Conservation (phyloP, 257 asterid genomes). For the Misopates orontium region DNA sequence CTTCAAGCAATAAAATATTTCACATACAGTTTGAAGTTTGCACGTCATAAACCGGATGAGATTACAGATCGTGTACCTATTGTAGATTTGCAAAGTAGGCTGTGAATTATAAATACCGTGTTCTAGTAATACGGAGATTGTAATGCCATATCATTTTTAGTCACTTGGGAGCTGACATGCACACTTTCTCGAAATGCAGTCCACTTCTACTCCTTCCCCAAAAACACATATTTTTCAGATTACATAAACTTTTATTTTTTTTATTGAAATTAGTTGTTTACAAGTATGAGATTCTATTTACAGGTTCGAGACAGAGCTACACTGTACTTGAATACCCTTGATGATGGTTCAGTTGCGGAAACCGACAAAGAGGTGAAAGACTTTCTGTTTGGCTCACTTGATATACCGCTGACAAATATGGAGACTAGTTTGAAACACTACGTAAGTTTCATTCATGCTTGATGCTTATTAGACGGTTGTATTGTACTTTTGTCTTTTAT, state of each 20-base stretch:
- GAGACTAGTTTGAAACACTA: slow-evolving; percentile 89
- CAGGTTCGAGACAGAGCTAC: slow-evolving; percentile 99
- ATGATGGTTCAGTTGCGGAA: slow-evolving; percentile 90
- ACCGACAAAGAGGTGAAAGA: slow-evolving; percentile 82
- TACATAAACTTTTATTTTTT: background rate
- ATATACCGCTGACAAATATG: slow-evolving; percentile 71
- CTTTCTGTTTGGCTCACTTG: slow-evolving; percentile 89
- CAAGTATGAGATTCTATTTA: slow-evolving; percentile 23
- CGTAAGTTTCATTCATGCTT: slow-evolving; percentile 47
- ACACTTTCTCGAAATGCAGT: background rate
- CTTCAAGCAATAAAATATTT: background rate
- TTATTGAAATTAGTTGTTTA: slow-evolving; percentile 16
- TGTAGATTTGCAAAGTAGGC: background rate
- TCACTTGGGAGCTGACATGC: background rate
- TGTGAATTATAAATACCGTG: background rate
- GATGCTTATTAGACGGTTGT: slow-evolving; percentile 9
- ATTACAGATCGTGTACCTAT: background rate
- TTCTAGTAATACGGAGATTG: background rate
- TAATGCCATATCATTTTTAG: background rate
- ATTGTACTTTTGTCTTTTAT: slow-evolving; percentile 17
- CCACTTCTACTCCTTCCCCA: background rate
- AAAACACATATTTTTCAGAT: background rate
- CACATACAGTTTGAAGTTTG: background rate
- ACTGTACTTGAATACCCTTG: slow-evolving; percentile 92
- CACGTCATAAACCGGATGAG: background rate